Evolutionary conservation across 83 land plant species (phyloP), one percentile per base, ranked within the genome.

Genomic region (Picea abies): DNA sequence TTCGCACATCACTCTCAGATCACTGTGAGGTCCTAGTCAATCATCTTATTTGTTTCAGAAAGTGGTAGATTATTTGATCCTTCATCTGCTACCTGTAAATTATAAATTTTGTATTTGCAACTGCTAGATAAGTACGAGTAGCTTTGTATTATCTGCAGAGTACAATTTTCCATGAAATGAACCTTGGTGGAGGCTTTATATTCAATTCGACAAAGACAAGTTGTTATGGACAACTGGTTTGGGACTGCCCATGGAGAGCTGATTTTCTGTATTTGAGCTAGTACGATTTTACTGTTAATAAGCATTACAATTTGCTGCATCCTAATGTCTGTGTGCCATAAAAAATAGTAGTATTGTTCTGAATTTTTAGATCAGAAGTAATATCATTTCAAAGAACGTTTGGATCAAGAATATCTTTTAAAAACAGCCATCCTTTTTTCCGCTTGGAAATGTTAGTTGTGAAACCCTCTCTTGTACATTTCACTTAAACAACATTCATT

Each of bases 11-110:
- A 17, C 12, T 68, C 20, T 9, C 25, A 2, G 39, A 25, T 29
- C 23, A 75, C 78, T 11, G 22, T 75, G 29, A 12, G 78, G 60
- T 22, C 52, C 6, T 41, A 41, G 39, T 22, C 52, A 22, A 5
- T n/a, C n/a, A 49, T 75, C 3, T 6, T 49, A 14, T 22, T 75
- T 75, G 14, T 75, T 22, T 75, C 78, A 75, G 25, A 22, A n/a
- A 23, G 60, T 49, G n/a, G 17, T 75, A 75, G 29, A 75, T 75
- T 75, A 75, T 75, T 73, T 73, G 29, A 49, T 47, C 26, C 78
- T 32, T 32, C 35, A 32, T 32, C 35, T 44, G 23, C 10, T 7
- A 19, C 20, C 12, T 72, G 58, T 72, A 72, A 72, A 47, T 37
- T 35, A 37, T 39, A 41, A 72, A 19, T 47, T 72, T 37, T 72